Evolutionary conservation across 148 eudicot species (phyloP), one percentile per base, ranked within the genome.

Genomic region (Fagopyrum esculentum): DNA sequence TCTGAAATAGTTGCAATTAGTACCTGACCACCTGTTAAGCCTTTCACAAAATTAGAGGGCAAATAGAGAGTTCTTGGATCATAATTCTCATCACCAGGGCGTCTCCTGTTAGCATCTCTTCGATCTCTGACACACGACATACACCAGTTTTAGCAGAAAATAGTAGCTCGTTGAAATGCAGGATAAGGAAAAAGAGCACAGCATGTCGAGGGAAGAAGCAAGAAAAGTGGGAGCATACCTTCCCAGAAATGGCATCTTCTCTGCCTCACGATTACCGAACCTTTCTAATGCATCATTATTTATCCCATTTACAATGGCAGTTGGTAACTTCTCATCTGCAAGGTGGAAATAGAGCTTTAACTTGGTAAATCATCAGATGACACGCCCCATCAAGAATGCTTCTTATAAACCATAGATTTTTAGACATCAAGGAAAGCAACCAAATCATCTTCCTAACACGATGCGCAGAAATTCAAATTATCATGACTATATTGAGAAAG

Each of bases 11-110:
- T 4, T 66, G 71, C 46, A 66, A 13, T 45, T 16, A 15, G 76
- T 81, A 95, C 99, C 97, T 95, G 99, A 55, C 92, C 91, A 60
- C 93, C 89, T 1, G 89, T 78, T 77, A 95, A 82, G 75, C 78
- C 79, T 74, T 92, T 95, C 6, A 88, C 68, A 77, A 95, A 95
- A 26, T 83, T 80, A 81, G 89, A 87, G 54, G 98, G 98, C 83
- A 95, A 74, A 78, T 87, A 90, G 48, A 95, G 86, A 80, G 99
- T 95, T 81, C 78, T 92, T 69, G 92, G 85, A 78, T 95, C 97
- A 84, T 90, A 95, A 81, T 90, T 80, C 45, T 76, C 79, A 82
- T 95, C 98, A 60, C 89, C 86, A 6, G 94, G 98, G 22, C 80
- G 83, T 82, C 94, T 85, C 77, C 75, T 85, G n/a, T 84, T 87